Base-by-base conservation (phyloP, 169 alveolate genomes). In the Theileria orientalis region DNA sequence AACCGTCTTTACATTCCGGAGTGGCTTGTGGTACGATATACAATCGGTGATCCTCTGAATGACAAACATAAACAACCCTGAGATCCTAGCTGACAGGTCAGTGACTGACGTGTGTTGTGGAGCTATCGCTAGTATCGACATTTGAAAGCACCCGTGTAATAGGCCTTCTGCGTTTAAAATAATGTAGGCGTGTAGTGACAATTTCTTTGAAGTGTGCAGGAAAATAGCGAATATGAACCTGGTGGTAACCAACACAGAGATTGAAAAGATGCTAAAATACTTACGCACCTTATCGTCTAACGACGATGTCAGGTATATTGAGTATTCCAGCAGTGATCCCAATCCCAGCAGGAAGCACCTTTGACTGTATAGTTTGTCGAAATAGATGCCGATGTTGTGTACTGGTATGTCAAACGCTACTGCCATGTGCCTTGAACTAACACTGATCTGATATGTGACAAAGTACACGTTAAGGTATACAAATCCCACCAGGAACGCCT, bases 321-420 rank as follows among this genome's bases (percentile, higher is more conserved):
- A 59, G 6, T 6, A 59, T 21, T 21, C 69, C 25, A 37, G 30
- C 21, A 40, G 25, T 8, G 69, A 21, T 74, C 52, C 14, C 64
- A 74, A 19, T 23, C 3, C 21, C 61, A 69, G 57, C 68, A 61
- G 40, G 64, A 46, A 46, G 32, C 79, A 40, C 47, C 60, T 68
- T 8, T 42, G 46, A 19, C 63, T 49, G 60, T 21, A 49, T 32
- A 76, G 63, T 61, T 76, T 76, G 30, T 72, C 41, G 30, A 56
- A 27, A 41, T 76, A 76, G 37, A 66, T 42, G 16, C 66, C 80
- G 9, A 79, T 66, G 35, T 44, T 76, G 9, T 46, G 19, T 8
- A 47, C 60, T 19, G 85, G 85, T 33, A 76, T 40, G 44, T 40
- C 29, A 51, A 78, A 42, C 14, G 83, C 42, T 0, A 69, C 86